These are phyloP conservation scores for Hortiboletus campestris DNA, from an alignment of 768 basidiomycete genomes.

Conservation along the genomic window DNA sequence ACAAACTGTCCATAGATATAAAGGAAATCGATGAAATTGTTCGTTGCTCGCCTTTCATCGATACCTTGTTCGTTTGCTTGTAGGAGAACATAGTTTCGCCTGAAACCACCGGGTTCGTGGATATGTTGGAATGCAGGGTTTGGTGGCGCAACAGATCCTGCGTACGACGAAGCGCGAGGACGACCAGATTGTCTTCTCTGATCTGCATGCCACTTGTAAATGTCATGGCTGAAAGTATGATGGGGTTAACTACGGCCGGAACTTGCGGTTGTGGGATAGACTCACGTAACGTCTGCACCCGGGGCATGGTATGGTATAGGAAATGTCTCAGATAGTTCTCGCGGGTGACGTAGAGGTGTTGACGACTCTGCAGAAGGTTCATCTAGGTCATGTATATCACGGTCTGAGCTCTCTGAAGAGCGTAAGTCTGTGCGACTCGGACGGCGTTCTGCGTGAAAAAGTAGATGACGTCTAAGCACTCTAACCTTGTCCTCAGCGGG, in stretches of 20 bases:
- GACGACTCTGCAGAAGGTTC: conserved; percentile 25
- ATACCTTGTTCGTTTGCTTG: conserved; percentile 65
- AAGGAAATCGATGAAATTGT: conserved; percentile 93
- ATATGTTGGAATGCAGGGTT: conserved; percentile 90
- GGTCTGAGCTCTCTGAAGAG: conserved; percentile 26
- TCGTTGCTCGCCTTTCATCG: conserved; percentile 60
- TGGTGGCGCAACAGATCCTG: conserved; percentile 48
- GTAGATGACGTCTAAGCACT: conserved; percentile 77
- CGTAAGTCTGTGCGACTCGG: conserved; percentile 20
- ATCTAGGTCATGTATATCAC: conserved; percentile 15
- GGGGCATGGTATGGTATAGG: conserved; percentile 86
- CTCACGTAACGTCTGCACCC: conserved; percentile 92
- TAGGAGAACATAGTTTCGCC: conserved; percentile 80
- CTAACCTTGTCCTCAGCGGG: conserved; percentile 83
- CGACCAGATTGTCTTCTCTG: conserved; percentile 59
- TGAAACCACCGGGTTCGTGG: conserved; percentile 92
- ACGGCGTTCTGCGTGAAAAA: conserved; percentile 61
- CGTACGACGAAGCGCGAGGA: conserved; percentile 68
- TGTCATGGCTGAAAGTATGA: conserved; percentile 61
- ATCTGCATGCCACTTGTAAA: conserved; percentile 94
- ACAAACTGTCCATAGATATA: conserved; percentile 96
- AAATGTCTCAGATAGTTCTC: conserved; percentile 66
- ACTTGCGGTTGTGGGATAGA: conserved; percentile 17
- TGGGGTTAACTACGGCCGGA: conserved; percentile 15
- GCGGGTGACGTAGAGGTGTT: conserved; percentile 26